phyloP scores from a whole-genome alignment of 108 stramenopile genomes.

The Skeletonema marinoi region DNA sequence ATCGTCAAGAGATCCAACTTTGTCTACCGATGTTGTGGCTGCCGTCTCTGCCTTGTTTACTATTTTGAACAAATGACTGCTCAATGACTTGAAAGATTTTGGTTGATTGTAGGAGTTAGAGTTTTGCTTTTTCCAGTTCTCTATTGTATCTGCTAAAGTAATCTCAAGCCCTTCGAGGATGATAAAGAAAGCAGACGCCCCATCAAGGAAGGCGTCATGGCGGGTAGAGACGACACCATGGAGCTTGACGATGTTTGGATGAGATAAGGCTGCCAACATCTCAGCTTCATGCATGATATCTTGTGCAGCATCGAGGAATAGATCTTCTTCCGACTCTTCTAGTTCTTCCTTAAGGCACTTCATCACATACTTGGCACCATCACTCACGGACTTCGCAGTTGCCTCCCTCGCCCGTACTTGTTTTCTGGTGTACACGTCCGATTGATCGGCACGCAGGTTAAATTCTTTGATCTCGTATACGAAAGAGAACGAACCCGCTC shows the following conservation, averaged over 20 bases:
- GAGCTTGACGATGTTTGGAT: too few relatives aligned
- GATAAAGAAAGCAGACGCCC: conserved; percentile 62
- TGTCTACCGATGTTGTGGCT: conserved; percentile 18
- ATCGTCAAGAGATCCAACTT: not conserved
- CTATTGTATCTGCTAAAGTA: conserved; percentile 36
- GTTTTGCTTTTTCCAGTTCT: too few relatives aligned
- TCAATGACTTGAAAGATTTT: not conserved
- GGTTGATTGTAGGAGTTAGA: too few relatives aligned
- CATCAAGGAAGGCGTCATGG: conserved; percentile 1
- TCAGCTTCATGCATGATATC: not conserved
- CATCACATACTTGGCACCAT: too few relatives aligned
- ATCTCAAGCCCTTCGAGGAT: conserved; percentile 63
- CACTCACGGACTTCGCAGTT: too few relatives aligned
- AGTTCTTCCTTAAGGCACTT: too few relatives aligned
- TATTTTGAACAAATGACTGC: not conserved
- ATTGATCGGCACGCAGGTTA: not conserved
- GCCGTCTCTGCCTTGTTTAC: too few relatives aligned
- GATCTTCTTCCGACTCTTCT: not conserved
- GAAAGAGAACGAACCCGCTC: not conserved
- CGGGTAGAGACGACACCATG: not conserved
- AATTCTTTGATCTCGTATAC: not conserved
- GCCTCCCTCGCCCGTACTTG: too few relatives aligned
- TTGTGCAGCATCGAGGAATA: not conserved
- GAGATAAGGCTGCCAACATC: not conserved
- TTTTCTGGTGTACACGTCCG: not conserved